These are phyloP conservation scores for Claviceps sp. DNA, from an alignment of 2,329 filamentous ascomycete genomes.

Conservation along the genomic window DNA sequence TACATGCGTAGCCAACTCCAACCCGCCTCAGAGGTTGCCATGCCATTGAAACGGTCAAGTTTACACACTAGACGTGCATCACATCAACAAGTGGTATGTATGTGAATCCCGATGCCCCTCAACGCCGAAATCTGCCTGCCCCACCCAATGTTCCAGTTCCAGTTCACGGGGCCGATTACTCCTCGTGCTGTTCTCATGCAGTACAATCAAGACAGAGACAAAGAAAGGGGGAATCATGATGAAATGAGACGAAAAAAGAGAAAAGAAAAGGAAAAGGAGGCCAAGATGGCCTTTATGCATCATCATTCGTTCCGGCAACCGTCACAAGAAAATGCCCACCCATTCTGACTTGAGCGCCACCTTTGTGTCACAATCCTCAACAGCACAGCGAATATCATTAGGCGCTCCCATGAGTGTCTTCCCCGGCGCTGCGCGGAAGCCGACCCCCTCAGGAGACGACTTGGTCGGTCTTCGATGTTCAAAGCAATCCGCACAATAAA, in stretches of 20 bases:
- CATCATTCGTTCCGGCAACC: neutral
- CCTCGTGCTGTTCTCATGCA: neutral
- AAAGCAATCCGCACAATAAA: conserved; percentile 50
- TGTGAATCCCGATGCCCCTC: neutral
- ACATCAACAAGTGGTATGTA: neutral
- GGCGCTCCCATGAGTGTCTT: conserved; percentile 12
- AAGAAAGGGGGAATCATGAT: neutral
- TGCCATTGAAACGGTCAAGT: neutral
- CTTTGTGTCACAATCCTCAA: conserved; percentile 42
- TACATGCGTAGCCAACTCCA: neutral
- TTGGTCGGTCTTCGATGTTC: conserved; percentile 37
- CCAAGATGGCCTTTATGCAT: neutral
- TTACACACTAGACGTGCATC: neutral
- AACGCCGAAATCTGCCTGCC: neutral
- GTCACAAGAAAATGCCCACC: conserved; percentile 45
- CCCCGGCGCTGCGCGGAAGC: conserved; percentile 23
- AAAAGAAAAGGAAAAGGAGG: neutral
- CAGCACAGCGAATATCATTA: conserved; percentile 36
- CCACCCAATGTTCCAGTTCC: neutral
- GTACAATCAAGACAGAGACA: neutral
- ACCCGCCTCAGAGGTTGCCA: neutral
- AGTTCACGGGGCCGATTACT: neutral
- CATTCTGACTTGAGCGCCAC: conserved; percentile 41
- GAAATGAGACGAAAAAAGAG: neutral
- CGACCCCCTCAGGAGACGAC: conserved; percentile 18